Base-by-base conservation (phyloP, 2,329 filamentous ascomycete genomes). In the Pseudocercospora ulei region DNA sequence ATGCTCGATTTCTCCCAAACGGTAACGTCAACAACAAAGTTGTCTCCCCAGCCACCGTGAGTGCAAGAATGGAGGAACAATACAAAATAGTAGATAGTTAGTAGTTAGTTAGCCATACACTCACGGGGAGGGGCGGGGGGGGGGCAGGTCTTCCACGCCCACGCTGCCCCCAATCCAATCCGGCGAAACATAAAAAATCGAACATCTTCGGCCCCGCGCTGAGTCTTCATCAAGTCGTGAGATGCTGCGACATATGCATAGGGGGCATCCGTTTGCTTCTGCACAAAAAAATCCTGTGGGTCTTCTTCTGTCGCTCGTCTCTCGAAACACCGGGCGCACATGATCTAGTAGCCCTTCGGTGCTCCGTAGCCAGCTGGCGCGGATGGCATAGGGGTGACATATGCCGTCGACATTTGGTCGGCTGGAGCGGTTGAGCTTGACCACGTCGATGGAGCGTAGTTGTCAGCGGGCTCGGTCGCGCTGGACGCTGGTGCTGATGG, bases 221-320 rank as follows among this genome's bases (percentile, higher is more conserved):
- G 20, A 17, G 12, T 19, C 39, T 35, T 41, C 43, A 39, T 43
- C 35, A 42, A 39, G 30, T 46, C 43, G 43, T 46, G 34, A 36
- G 29, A 34, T 41, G 33, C 24, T 41, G 39, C 27, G 33, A 37
- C 33, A 33, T 33, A 18, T 30, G n/a, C n/a, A n/a, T n/a, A n/a
- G n/a, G n/a, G n/a, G 27, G 29, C 22, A 22, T 31, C n/a, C n/a
- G n/a, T n/a, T n/a, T n/a, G n/a, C 18, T 38, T 31, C 11, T 27
- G 38, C 29, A 33, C 19, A 12, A 11, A 33, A 33, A 12, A 11
- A 33, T 33, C 29, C 29, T 33, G 29, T 33, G n/a, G n/a, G n/a
- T n/a, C n/a, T 35, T 4, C 19, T 18, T 30, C 35, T 38, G 25
- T 35, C 35, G 17, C 24, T 20, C 28, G 19, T 19, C n/a, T 34